phyloP scores from a whole-genome alignment of 495 filamentous ascomycete genomes.

The Tuber calosporum region DNA sequence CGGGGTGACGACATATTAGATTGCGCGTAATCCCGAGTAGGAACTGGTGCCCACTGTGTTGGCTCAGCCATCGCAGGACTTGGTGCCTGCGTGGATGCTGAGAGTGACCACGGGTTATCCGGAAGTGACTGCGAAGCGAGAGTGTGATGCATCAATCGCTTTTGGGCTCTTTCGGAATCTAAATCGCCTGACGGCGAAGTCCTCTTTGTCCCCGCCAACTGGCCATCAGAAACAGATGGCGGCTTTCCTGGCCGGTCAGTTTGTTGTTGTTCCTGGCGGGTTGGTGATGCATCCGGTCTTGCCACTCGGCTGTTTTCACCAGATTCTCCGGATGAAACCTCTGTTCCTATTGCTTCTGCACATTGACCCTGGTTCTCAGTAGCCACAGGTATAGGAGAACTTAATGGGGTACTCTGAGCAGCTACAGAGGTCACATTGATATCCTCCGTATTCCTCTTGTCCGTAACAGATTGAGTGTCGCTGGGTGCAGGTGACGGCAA shows the following conservation, averaged over 20 bases:
- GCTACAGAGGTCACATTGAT: conserved; percentile 11
- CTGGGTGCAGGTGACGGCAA: conserved; percentile 35
- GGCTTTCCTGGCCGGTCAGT: not conserved
- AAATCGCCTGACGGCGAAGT: not conserved
- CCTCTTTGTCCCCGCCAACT: not conserved
- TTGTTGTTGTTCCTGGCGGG: conserved; percentile 7
- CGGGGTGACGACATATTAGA: conserved; percentile 17
- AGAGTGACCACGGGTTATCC: not conserved
- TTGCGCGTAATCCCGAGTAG: conserved; percentile 10
- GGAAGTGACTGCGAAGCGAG: not conserved
- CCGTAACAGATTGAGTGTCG: conserved; percentile 31
- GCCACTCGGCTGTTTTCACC: conserved; percentile 1
- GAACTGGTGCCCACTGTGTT: not conserved
- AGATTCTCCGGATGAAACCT: conserved; percentile 25
- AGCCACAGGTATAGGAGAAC: conserved; percentile 16
- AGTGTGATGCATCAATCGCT: not conserved
- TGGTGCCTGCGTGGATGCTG: not conserved
- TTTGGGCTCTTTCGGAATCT: not conserved
- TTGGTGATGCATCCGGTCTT: not conserved
- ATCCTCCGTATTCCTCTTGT: conserved; percentile 26
- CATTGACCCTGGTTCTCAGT: conserved; percentile 18
- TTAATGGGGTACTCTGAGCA: conserved; percentile 21
- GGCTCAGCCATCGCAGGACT: not conserved
- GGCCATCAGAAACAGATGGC: not conserved
- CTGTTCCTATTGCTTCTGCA: conserved; percentile 17